Evolutionary conservation across 2,329 filamentous ascomycete genomes (phyloP).

Genomic region (Myriosclerotinia scirpicola): DNA sequence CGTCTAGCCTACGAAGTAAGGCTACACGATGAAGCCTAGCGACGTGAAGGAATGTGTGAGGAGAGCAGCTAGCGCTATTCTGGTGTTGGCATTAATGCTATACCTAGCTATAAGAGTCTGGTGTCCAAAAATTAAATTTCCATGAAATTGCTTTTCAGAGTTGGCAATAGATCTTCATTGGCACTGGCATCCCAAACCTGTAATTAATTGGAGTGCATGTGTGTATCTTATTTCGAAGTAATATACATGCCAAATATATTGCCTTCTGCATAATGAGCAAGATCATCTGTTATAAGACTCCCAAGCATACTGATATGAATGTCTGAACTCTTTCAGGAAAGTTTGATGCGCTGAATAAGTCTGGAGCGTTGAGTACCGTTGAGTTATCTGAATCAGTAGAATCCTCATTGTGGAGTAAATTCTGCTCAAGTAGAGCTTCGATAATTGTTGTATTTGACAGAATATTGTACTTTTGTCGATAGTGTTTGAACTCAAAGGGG

Average conservation of each 20-base stretch:
- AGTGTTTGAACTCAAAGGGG: not conserved
- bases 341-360: not conserved
- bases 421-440: not conserved
- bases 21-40: not conserved
- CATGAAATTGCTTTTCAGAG: not conserved
- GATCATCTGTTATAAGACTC: not conserved
- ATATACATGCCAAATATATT: not conserved
- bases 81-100: not conserved
- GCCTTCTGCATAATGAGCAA: not conserved
- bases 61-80: not conserved
- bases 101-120: not conserved
- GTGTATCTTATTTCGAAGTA: not conserved
- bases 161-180: not conserved
- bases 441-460: not conserved
- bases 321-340: not conserved
- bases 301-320: not conserved
- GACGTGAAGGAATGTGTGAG: not conserved
- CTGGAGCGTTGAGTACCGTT: not conserved
- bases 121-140: not conserved
- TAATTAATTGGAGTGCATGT: not conserved
- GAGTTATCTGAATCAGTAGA: not conserved
- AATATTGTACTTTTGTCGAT: not conserved
- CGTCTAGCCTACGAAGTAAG: not conserved
- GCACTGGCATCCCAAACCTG: no score
- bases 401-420: not conserved